Conservation (phyloP, 257 asterid species). For the Asclepias syriaca region DNA sequence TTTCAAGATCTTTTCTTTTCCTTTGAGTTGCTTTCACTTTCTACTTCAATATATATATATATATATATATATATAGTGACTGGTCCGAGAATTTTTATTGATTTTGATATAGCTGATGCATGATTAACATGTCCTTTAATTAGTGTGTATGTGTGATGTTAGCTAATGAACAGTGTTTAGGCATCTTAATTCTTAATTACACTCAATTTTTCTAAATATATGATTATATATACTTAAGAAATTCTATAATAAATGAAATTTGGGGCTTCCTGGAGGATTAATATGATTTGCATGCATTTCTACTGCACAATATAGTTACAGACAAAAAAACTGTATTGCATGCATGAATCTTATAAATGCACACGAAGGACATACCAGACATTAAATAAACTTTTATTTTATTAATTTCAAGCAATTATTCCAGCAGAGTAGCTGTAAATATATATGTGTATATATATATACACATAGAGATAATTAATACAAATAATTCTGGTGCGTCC, state of each 20-base stretch:
- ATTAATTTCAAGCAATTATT: constrained; percentile 4
- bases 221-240: too few relatives aligned
- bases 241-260: too few relatives aligned
- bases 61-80: not conserved
- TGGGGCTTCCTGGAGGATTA: not conserved
- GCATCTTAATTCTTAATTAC: too few relatives aligned
- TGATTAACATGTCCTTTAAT: too few relatives aligned
- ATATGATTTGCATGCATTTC: constrained; percentile 1
- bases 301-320: not conserved
- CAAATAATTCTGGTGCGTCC: not conserved
- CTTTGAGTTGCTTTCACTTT: constrained; percentile 8
- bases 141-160: too few relatives aligned
- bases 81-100: not conserved
- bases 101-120: not conserved
- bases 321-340: constrained; percentile 3
- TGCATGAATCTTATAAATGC: constrained; percentile 8
- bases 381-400: not conserved
- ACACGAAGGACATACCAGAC: not conserved
- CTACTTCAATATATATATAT: not conserved
- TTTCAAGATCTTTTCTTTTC: not conserved
- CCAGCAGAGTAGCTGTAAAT: not conserved
- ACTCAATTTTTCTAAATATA: too few relatives aligned
- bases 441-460: too few relatives aligned
- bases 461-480: not conserved
- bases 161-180: too few relatives aligned